Evolutionary conservation across 805 yeast genomes (phyloP).

Genomic region (Candida easanensis): DNA sequence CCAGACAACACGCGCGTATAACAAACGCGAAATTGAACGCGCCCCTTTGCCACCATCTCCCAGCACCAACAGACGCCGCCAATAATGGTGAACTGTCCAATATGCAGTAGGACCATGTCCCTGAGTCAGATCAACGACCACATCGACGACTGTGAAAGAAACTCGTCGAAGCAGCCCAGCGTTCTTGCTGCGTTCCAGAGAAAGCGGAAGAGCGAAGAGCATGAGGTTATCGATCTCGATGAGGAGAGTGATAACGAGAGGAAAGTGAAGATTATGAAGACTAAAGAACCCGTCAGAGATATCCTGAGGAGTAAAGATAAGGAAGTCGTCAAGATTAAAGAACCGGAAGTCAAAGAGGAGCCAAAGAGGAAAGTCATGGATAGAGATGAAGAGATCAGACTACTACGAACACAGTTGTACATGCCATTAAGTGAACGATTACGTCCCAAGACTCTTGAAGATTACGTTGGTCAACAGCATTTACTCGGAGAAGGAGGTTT

Average conservation of each 20-base stretch:
- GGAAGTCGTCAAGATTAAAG: background rate
- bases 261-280: background rate
- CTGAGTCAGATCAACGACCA: constrained; percentile 23
- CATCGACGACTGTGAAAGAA: constrained; percentile 23
- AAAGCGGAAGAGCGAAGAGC: constrained; percentile 3
- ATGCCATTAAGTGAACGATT: constrained; percentile 70
- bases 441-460: constrained; percentile 70
- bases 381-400: constrained; percentile 17
- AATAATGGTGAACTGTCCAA: constrained; percentile 27
- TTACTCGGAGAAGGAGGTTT: constrained; percentile 63
- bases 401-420: constrained; percentile 15
- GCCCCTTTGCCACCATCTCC: no score
- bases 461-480: constrained; percentile 85
- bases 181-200: constrained; percentile 4
- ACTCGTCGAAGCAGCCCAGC: constrained; percentile 4
- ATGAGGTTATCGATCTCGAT: constrained; percentile 17
- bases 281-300: background rate
- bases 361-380: constrained; percentile 3
- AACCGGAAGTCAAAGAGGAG: background rate
- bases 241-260: constrained; percentile 8
- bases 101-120: constrained; percentile 20
- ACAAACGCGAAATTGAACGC: no score
- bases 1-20: no score
- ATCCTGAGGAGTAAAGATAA: background rate
- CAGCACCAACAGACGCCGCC: no score